Evolutionary conservation across 2,329 filamentous ascomycete species (phyloP).

Genomic region (Penicillium sclerotigenum): DNA sequence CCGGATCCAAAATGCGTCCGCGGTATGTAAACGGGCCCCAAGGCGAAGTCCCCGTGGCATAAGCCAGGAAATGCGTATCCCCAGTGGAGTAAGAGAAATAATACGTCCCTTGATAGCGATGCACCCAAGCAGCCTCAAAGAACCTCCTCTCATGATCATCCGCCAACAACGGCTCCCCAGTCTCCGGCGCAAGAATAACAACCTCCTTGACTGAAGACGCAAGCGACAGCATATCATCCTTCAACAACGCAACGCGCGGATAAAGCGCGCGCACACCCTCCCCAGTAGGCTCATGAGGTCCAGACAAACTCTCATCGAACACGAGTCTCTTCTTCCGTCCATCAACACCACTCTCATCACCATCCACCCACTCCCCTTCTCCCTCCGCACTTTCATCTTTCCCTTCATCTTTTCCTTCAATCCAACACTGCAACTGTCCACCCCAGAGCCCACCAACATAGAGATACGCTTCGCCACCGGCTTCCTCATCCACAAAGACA

Average conservation of each 20-base stretch:
- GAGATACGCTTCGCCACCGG: conserved; percentile 55
- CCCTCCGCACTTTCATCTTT: conserved; percentile 33
- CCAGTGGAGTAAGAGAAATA: conserved; percentile 78
- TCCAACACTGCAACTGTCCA: conserved; percentile 75
- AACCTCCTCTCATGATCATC: conserved; percentile 72
- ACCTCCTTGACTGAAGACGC: conserved; percentile 56
- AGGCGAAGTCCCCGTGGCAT: conserved; percentile 63
- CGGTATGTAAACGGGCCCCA: conserved; percentile 70
- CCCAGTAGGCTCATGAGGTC: conserved; percentile 59
- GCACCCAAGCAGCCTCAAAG: conserved; percentile 79
- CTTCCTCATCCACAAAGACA: conserved; percentile 67
- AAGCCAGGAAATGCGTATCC: conserved; percentile 71
- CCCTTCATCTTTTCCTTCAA: conserved; percentile 48
- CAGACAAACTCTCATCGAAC: conserved; percentile 57
- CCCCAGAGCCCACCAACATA: conserved; percentile 82
- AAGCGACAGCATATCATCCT: conserved; percentile 64
- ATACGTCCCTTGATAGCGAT: conserved; percentile 66
- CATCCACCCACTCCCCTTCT: conserved; percentile 23
- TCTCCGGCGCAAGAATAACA: conserved; percentile 60
- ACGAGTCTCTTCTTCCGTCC: conserved; percentile 31
- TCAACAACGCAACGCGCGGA: conserved; percentile 64
- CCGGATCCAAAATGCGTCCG: conserved; percentile 70
- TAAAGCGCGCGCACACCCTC: conserved; percentile 57
- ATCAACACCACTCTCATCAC: conserved; percentile 18
- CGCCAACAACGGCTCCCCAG: conserved; percentile 57